phyloP scores from a whole-genome alignment of 305 asterid genomes.

The Fraxinus dipetala region DNA sequence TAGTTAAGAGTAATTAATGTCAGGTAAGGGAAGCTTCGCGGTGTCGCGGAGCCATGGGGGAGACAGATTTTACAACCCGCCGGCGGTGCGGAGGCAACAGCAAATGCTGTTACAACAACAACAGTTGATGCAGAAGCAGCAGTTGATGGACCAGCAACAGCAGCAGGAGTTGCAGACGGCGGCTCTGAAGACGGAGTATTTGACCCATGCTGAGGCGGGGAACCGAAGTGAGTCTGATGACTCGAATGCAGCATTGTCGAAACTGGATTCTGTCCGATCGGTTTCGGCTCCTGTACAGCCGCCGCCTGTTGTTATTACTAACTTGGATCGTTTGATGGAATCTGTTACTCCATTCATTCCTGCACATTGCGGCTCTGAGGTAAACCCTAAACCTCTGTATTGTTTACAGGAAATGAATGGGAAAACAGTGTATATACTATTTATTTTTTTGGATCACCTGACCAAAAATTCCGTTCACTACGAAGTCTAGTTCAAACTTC shows the following conservation, averaged over 20 bases:
- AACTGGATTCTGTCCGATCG: conserved; percentile 25
- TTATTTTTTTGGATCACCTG: background rate
- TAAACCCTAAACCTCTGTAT: conserved; percentile 37
- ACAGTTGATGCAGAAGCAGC: conserved; percentile 33
- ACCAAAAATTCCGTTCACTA: background rate
- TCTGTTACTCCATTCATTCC: conserved; percentile 55
- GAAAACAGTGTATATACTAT: background rate
- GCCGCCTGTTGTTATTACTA: conserved; percentile 39
- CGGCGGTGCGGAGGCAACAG: conserved; percentile 54
- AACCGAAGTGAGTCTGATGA: conserved; percentile 33
- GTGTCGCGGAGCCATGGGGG: conserved; percentile 52
- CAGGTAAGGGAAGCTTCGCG: conserved; percentile 61
- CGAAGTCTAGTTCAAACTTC: conserved; percentile 16
- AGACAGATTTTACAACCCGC: conserved; percentile 58
- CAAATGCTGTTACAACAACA: conserved; percentile 38
- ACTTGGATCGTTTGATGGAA: conserved; percentile 69
- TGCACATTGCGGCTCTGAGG: conserved; percentile 53
- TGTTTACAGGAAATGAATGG: background rate
- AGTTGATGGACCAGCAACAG: conserved; percentile 17
- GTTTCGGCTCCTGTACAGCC: conserved; percentile 22
- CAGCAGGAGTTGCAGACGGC: conserved; percentile 32
- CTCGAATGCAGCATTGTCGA: conserved; percentile 44
- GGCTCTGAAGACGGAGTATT: conserved; percentile 29
- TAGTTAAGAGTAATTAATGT: conserved; percentile 29
- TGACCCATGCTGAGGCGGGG: conserved; percentile 26